Percentiles rank a stretch among this genome's conserved stretches.
phyloP scores from a whole-genome alignment of 2,329 filamentous ascomycete species.

The Aureobasidium sp. region DNA sequence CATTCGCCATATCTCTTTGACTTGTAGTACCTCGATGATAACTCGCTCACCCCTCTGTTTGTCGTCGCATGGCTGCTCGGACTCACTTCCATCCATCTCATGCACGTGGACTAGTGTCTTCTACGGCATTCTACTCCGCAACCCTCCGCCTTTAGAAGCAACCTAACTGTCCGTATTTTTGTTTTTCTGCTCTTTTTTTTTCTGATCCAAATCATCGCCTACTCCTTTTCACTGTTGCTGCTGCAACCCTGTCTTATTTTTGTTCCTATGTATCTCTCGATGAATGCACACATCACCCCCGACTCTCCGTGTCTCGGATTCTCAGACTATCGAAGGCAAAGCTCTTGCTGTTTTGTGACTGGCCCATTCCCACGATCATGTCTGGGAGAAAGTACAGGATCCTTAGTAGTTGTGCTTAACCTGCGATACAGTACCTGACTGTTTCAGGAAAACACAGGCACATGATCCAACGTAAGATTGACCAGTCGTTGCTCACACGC shows the following conservation, averaged over 20 bases:
- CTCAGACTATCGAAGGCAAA: neutral
- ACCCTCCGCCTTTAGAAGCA: neutral
- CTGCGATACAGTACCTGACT: neutral
- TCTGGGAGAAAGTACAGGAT: neutral
- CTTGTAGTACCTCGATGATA: neutral
- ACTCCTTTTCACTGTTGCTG: neutral
- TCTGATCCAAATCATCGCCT: neutral
- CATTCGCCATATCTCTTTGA: neutral
- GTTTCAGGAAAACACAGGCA: neutral
- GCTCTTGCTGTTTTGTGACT: neutral
- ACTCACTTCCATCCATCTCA: neutral
- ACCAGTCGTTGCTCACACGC: neutral
- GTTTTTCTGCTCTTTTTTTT: neutral
- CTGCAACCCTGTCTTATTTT: neutral
- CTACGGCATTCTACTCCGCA: conserved; percentile 9
- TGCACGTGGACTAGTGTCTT: conserved; percentile 4
- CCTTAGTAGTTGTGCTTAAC: neutral
- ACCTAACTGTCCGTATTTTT: neutral
- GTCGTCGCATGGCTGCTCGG: neutral
- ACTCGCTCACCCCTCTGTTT: neutral
- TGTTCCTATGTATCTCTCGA: neutral
- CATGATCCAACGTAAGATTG: neutral
- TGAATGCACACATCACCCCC: neutral
- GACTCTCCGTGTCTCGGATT: neutral
- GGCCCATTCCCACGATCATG: neutral